Evolutionary conservation across 371 early-diverging fungal species (phyloP), one percentile per base, ranked within the genome.

Genomic region (Rhizopus arrhizus): DNA sequence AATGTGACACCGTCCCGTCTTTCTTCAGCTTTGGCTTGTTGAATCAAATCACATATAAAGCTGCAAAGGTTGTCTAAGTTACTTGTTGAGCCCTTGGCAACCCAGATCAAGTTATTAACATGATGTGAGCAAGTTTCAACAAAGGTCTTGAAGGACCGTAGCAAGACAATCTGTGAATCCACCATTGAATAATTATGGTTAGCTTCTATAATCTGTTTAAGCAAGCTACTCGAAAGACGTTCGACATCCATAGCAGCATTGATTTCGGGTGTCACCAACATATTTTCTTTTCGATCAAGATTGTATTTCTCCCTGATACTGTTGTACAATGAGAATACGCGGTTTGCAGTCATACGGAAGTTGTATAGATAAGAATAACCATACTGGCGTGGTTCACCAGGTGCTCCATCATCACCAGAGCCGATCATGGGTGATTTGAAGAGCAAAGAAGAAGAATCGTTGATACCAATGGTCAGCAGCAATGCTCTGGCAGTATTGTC

Each of bases 331-430:
- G 69, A 53, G 3, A 65, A 55, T 10, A 73, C 53, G 4, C 75
- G 71, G 8, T 58, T 54, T n/a, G 60, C 58, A 0, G 73, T 70
- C 16, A 77, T n/a, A 9, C 57, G 62, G 9, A 67, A 61, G 53
- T 76, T 77, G 46, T 74, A 80, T n/a, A 80, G 34, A 32, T 68
- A 80, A 8, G 66, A 59, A 41, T 74, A 68, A 31, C 80, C 80
- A 59, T 80, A 76, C 36, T 76, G 75, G 32, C 70, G 55, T 1
- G 62, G 65, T 35, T 79, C 68, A 2, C 66, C 63, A 35, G 63
- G 51, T 29, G 60, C 62, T 16, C 60, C 73, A 40, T 74, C 67
- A 41, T 72, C 72, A 28, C 70, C 70, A 41, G 47, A 61, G 4
- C 74, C 72, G 8, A 68, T 53, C 22, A 57, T 40, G 8, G 45